phyloP scores from a whole-genome alignment of 2,329 filamentous ascomycete genomes.

The Didymella lethalis region DNA sequence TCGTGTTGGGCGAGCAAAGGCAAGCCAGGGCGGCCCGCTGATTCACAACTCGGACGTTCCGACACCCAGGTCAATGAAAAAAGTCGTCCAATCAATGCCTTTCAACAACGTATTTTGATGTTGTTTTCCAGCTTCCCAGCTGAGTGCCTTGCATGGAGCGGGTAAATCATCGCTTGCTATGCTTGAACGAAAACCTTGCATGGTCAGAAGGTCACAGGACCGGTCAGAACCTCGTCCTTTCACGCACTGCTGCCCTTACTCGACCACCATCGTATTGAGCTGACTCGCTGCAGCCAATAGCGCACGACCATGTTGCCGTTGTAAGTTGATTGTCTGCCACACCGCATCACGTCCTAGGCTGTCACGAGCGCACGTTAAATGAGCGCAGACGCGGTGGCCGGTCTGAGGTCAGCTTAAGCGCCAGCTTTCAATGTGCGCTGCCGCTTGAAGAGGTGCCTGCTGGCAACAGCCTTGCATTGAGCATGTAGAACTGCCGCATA shows the following conservation, averaged over 20 bases:
- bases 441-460: background rate
- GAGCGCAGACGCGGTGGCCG: slow-evolving; percentile 34
- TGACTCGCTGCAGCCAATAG: slow-evolving; percentile 41
- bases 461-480: slow-evolving; percentile 29
- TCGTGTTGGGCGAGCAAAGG: slow-evolving; percentile 19
- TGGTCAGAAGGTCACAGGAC: slow-evolving; percentile 48
- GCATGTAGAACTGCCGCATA: slow-evolving; percentile 7
- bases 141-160: slow-evolving; percentile 48
- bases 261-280: slow-evolving; percentile 31
- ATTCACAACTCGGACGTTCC: slow-evolving; percentile 34
- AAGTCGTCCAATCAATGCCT: slow-evolving; percentile 37
- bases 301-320: slow-evolving; percentile 28
- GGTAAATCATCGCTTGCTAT: slow-evolving; percentile 44
- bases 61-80: slow-evolving; percentile 31
- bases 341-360: slow-evolving; percentile 37
- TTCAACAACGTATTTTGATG: slow-evolving; percentile 19
- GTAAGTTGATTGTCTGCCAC: slow-evolving; percentile 49
- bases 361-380: slow-evolving; percentile 36
- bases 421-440: background rate
- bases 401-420: slow-evolving; percentile 22
- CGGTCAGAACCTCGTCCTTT: slow-evolving; percentile 37
- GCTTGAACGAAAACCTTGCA: slow-evolving; percentile 37
- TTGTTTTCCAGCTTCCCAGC: slow-evolving; percentile 26
- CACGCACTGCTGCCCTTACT: slow-evolving; percentile 24
- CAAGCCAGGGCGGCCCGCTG: slow-evolving; percentile 35